Evolutionary conservation across 2,329 filamentous ascomycete genomes (phyloP).

Genomic region (Endothia cerciana): DNA sequence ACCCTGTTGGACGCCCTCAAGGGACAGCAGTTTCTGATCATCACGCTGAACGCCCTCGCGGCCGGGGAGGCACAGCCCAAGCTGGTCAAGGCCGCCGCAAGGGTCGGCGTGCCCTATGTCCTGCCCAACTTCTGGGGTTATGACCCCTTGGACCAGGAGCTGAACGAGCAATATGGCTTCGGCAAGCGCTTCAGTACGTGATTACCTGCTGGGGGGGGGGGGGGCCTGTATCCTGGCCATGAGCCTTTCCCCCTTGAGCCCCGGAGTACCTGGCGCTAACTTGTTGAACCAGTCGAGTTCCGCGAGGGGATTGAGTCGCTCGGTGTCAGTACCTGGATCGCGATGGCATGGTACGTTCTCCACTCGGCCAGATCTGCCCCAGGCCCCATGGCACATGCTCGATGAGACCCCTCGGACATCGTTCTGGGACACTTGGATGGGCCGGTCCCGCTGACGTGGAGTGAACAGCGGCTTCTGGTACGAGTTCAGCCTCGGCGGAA

Average conservation of each 20-base stretch:
- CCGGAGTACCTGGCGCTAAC: not conserved
- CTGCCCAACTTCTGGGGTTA: conserved; percentile 47
- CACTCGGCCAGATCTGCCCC: too few relatives aligned
- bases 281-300: conserved; percentile 5
- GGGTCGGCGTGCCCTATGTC: conserved; percentile 48
- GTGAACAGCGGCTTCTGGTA: conserved; percentile 53
- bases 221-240: not conserved
- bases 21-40: conserved; percentile 43
- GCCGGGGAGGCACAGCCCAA: conserved; percentile 43
- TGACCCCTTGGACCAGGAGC: conserved; percentile 30
- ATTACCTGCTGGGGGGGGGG: conserved; percentile 26
- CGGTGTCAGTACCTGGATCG: conserved; percentile 39
- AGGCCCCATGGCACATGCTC: not conserved
- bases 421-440: not conserved
- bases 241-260: too few relatives aligned
- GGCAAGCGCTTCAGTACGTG: conserved; percentile 19
- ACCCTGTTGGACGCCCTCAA: conserved; percentile 35
- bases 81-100: conserved; percentile 47
- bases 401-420: not conserved
- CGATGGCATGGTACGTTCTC: conserved; percentile 38
- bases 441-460: not conserved
- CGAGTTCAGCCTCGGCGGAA: conserved; percentile 50
- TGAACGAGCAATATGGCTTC: conserved; percentile 25
- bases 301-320: conserved; percentile 45
- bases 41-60: conserved; percentile 43